Evolutionary conservation across 495 filamentous ascomycete species (phyloP).

Genomic region (Xylaria castorea): DNA sequence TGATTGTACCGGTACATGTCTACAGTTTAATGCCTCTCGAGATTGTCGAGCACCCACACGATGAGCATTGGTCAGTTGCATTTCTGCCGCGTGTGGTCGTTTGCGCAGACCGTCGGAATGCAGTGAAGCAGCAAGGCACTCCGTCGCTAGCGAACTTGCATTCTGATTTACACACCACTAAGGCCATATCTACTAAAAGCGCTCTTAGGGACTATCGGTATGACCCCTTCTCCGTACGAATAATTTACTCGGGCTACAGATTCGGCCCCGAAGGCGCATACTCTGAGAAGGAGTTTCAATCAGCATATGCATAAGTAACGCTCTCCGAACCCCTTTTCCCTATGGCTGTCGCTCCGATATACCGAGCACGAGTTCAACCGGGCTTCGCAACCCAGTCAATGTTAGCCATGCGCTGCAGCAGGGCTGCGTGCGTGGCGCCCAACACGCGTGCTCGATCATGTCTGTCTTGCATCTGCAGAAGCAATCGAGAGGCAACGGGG

Average conservation of each 20-base stretch:
- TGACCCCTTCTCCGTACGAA: background rate
- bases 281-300: background rate
- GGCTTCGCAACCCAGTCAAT: constrained; percentile 11
- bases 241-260: background rate
- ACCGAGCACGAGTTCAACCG: constrained; percentile 2
- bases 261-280: constrained; percentile 6
- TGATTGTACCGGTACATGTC: constrained; percentile 14
- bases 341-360: constrained; percentile 21
- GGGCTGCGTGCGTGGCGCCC: constrained; percentile 23
- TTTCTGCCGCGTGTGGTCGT: background rate
- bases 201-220: background rate
- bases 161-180: background rate
- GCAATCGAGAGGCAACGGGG: background rate
- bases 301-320: background rate
- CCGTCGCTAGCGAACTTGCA: background rate
- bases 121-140: background rate
- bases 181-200: constrained; percentile 4
- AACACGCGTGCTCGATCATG: constrained; percentile 6
- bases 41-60: constrained; percentile 10
- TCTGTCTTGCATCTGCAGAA: constrained; percentile 21
- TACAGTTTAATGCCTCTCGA: background rate
- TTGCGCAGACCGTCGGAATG: background rate
- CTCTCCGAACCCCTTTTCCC: constrained; percentile 7
- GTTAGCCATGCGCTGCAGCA: constrained; percentile 8
- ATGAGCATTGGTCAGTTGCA: background rate